These are phyloP conservation scores for Epichloe sp. DNA, from an alignment of 2,329 filamentous ascomycete species.

Conservation along the genomic window DNA sequence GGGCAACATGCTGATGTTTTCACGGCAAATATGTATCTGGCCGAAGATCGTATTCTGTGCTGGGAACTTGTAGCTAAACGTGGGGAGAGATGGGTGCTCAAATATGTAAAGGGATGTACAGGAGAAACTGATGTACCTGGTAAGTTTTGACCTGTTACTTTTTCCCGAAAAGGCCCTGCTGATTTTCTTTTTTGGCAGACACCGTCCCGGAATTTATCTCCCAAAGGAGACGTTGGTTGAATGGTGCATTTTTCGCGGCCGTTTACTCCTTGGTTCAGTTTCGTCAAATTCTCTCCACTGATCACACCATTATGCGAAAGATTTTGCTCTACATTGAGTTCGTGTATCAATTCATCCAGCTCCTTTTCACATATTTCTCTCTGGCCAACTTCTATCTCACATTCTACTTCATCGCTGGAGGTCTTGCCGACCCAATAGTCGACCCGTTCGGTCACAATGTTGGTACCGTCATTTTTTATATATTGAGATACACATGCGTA, in stretches of 20 bases:
- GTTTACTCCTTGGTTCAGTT: constrained; percentile 96
- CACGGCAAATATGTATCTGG: constrained; percentile 91
- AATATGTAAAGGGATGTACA: constrained; percentile 92
- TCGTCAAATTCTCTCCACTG: constrained; percentile 81
- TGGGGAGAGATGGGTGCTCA: constrained; percentile 90
- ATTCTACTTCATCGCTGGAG: constrained; percentile 95
- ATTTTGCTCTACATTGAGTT: constrained; percentile 90
- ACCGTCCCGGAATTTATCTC: constrained; percentile 93
- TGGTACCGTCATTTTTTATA: constrained; percentile 75
- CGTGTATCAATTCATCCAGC: constrained; percentile 82
- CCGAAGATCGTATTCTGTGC: constrained; percentile 79
- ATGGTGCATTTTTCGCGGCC: constrained; percentile 96
- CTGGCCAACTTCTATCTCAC: constrained; percentile 98
- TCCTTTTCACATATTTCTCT: constrained; percentile 95
- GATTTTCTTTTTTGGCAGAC: constrained; percentile 37
- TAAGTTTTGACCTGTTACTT: constrained; percentile 32
- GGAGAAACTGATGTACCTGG: constrained; percentile 96
- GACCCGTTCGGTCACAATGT: constrained; percentile 89
- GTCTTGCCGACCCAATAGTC: constrained; percentile 61
- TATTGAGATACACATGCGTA: constrained; percentile 74
- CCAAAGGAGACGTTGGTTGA: constrained; percentile 90
- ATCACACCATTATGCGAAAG: constrained; percentile 82
- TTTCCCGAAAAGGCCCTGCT: not conserved
- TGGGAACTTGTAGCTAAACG: constrained; percentile 95
- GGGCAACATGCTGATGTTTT: constrained; percentile 95